Conservation (phyloP, 331 rosid genomes). For the Malus hybrid region DNA sequence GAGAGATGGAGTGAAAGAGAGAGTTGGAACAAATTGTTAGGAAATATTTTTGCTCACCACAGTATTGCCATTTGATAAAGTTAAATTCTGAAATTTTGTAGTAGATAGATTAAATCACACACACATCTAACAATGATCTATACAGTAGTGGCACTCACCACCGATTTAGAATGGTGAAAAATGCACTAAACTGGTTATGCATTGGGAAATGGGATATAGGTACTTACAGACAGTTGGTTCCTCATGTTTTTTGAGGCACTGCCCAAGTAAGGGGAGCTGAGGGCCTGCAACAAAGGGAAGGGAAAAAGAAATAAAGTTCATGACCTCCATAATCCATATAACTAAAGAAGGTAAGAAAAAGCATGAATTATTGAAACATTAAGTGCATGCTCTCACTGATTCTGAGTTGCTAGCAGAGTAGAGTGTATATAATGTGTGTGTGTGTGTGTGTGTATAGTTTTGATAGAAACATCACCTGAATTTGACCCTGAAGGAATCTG, state of each 20-base stretch:
- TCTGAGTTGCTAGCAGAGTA: conserved; percentile 21
- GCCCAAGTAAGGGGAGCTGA: conserved; percentile 72
- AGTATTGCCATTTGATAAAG: neutral
- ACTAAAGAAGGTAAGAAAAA: conserved; percentile 40
- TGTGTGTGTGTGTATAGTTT: neutral
- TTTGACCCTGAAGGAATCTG: conserved; percentile 80
- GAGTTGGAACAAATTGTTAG: too few species aligned
- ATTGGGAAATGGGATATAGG: conserved; percentile 32
- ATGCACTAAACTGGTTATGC: neutral
- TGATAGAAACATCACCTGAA: conserved; percentile 64
- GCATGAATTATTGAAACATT: conserved; percentile 30
- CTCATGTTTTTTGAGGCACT: conserved; percentile 49
- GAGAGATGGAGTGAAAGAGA: neutral
- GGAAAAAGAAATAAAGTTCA: conserved; percentile 8
- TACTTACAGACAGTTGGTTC: conserved; percentile 53
- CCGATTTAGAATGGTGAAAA: neutral
- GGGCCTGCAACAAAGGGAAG: conserved; percentile 50
- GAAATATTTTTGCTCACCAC: neutral
- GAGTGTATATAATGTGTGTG: neutral
- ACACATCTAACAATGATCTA: too few species aligned
- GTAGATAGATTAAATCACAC: too few species aligned
- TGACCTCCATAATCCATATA: conserved; percentile 21
- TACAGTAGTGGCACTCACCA: too few species aligned
- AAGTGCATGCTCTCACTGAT: conserved; percentile 41
- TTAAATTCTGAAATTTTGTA: too few species aligned